These are phyloP conservation scores for Lipomyces kockii DNA, from an alignment of 805 yeast genomes.

Conservation along the genomic window DNA sequence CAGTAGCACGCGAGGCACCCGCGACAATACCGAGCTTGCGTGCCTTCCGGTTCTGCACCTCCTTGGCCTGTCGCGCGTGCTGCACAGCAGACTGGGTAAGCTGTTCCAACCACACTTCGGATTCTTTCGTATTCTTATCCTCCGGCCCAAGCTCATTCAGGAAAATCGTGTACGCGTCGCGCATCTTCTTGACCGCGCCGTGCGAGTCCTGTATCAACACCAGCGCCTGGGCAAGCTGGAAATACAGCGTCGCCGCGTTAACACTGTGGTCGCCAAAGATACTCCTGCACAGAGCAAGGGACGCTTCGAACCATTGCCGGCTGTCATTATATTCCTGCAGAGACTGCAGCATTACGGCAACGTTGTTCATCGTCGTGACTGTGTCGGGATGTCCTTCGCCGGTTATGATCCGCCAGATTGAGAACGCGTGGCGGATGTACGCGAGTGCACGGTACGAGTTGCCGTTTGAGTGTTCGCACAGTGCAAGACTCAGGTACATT, in stretches of 20 bases:
- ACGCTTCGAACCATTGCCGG: conserved; percentile 56
- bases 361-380: conserved; percentile 64
- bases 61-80: conserved; percentile 52
- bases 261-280: conserved; percentile 64
- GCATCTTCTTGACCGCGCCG: conserved; percentile 61
- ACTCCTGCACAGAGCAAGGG: conserved; percentile 56
- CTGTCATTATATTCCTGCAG: conserved; percentile 56
- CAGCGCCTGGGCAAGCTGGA: conserved; percentile 68
- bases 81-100: conserved; percentile 56
- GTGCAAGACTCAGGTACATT: conserved; percentile 74
- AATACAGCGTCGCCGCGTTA: conserved; percentile 66
- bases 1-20: conserved; percentile 12
- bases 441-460: conserved; percentile 65
- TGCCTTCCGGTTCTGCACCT: conserved; percentile 37
- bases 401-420: conserved; percentile 61
- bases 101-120: conserved; percentile 65
- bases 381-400: conserved; percentile 73
- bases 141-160: conserved; percentile 65
- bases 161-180: conserved; percentile 62
- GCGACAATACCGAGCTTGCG: conserved; percentile 11
- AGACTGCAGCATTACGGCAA: conserved; percentile 63
- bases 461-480: conserved; percentile 65
- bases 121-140: conserved; percentile 68
- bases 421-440: conserved; percentile 62
- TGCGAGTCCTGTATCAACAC: conserved; percentile 57